Evolutionary conservation across 805 yeast genomes (phyloP).

Genomic region (Metschnikowia peoriensis): DNA sequence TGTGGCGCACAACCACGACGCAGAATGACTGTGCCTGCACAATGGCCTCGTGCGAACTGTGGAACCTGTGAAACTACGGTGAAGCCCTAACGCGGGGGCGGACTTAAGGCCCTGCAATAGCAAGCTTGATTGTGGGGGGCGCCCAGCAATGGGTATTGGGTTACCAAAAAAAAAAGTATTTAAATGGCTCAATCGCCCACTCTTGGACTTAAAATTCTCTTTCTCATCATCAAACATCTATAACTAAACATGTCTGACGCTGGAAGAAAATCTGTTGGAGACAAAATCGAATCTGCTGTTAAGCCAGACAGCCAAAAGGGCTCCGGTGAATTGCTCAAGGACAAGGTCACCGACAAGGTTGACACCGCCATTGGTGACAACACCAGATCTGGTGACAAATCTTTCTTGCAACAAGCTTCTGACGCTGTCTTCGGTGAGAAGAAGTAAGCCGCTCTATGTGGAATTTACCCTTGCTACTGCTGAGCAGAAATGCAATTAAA

Average conservation of each 20-base stretch:
- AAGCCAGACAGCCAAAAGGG: constrained; percentile 44
- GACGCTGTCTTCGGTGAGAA: constrained; percentile 44
- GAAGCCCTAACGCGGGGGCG: background rate
- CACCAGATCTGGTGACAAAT: constrained; percentile 36
- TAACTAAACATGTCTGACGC: constrained; percentile 36
- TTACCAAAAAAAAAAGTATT: constrained; percentile 5
- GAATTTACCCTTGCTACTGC: background rate
- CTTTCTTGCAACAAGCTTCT: constrained; percentile 42
- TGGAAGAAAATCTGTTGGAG: constrained; percentile 43
- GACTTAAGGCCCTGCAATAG: background rate
- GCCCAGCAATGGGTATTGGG: background rate
- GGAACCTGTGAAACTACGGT: background rate
- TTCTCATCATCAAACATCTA: constrained; percentile 5
- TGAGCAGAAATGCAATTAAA: background rate
- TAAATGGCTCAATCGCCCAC: constrained; percentile 1
- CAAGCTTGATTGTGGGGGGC: constrained; percentile 5
- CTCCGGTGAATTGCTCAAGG: constrained; percentile 35
- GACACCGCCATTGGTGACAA: constrained; percentile 39
- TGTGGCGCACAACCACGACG: background rate
- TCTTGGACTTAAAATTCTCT: too few relatives aligned
- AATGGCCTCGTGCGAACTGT: background rate
- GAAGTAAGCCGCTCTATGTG: constrained; percentile 14
- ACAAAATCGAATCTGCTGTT: constrained; percentile 36
- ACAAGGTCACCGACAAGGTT: constrained; percentile 34
- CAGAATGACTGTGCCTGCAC: constrained; percentile 6